phyloP scores from a whole-genome alignment of 1,139 yeast genomes.

The Pichia terricola region DNA sequence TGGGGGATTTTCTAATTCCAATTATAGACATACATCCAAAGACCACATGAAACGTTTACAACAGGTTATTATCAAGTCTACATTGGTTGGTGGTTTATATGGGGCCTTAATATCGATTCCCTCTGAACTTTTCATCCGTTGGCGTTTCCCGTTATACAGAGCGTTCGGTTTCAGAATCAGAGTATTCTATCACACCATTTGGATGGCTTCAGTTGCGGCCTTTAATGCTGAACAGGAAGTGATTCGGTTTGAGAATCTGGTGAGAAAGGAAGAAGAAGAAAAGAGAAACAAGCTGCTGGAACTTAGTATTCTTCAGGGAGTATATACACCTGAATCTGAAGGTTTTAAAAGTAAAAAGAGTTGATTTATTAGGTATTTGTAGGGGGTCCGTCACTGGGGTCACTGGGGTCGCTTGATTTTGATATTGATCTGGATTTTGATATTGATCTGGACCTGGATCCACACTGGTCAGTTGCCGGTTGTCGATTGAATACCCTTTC shows the following conservation, averaged over 20 bases:
- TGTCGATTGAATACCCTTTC: too few relatives aligned
- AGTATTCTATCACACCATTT: conserved; percentile 27
- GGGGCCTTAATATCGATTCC: conserved; percentile 28
- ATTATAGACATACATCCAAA: conserved; percentile 17
- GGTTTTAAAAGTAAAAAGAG: conserved; percentile 7
- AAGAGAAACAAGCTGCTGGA: conserved; percentile 24
- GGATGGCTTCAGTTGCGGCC: conserved; percentile 27
- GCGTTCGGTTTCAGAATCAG: conserved; percentile 27
- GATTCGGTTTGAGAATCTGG: conserved; percentile 22
- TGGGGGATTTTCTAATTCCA: conserved; percentile 8
- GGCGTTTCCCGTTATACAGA: conserved; percentile 28
- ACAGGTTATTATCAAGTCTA: conserved; percentile 22
- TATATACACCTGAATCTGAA: conserved; percentile 24
- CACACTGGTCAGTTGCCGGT: too few relatives aligned
- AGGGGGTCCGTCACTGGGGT: neutral
- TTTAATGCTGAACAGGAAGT: conserved; percentile 26
- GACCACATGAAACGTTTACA: conserved; percentile 21
- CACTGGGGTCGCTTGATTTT: neutral
- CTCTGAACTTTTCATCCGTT: conserved; percentile 24
- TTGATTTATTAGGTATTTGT: neutral
- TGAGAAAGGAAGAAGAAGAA: conserved; percentile 23
- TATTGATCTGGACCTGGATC: too few relatives aligned
- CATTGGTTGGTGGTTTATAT: conserved; percentile 25
- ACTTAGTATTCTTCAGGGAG: conserved; percentile 24
- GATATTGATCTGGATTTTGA: neutral